Conservation (phyloP, 2,329 filamentous ascomycete genomes). For the Escovopsis sp. region DNA sequence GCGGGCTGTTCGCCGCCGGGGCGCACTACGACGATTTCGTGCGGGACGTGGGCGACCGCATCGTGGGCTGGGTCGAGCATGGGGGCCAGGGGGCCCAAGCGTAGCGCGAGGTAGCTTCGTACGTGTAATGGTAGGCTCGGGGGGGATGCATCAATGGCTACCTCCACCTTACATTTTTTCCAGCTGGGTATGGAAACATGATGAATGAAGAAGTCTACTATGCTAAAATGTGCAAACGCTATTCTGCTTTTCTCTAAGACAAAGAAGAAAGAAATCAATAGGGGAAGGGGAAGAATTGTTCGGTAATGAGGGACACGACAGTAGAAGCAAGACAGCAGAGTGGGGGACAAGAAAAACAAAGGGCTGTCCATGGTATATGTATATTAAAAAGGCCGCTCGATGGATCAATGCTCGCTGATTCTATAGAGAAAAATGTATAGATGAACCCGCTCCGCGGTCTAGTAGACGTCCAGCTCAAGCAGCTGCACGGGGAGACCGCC, state of each 20-base stretch:
- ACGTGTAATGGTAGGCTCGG: no score
- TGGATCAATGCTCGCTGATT: background rate
- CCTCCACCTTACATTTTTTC: no score
- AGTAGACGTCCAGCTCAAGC: constrained; percentile 23
- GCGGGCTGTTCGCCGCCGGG: constrained; percentile 61
- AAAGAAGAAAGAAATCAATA: background rate
- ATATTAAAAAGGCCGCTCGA: background rate
- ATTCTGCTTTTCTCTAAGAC: no score
- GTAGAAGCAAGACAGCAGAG: background rate
- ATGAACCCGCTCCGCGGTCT: background rate
- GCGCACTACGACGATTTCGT: constrained; percentile 63
- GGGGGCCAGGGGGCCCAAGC: constrained; percentile 16
- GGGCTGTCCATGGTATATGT: no score
- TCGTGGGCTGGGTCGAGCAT: constrained; percentile 52
- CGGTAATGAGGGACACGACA: background rate
- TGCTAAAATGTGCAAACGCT: no score
- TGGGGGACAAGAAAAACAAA: background rate
- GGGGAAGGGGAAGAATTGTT: background rate
- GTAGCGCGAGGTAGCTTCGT: no score
- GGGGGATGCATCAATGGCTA: no score
- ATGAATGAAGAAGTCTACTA: no score
- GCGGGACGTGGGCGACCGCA: constrained; percentile 53
- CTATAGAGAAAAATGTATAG: background rate
- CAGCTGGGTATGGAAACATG: no score
- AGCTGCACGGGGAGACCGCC: constrained; percentile 15